Percentiles rank a stretch among this genome's conserved stretches.
phyloP scores from a whole-genome alignment of 108 stramenopile species.

The Cyclotella sp. region DNA sequence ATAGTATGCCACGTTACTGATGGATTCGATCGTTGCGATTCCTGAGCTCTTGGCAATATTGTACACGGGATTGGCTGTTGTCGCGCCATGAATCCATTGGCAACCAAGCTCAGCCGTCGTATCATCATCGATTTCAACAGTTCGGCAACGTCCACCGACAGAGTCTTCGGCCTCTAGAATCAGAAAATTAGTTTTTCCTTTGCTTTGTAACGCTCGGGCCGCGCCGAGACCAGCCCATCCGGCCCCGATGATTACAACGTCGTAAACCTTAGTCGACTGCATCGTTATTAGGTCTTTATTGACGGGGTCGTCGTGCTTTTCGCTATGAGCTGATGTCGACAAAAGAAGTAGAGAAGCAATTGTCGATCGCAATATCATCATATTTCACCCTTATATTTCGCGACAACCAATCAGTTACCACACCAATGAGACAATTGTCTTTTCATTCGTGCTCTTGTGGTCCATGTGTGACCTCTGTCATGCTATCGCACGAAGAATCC shows the following conservation, averaged over 20 bases:
- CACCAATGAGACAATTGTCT: too few relatives aligned
- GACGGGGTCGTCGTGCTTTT: too few relatives aligned
- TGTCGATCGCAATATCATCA: too few relatives aligned
- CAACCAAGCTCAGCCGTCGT: not conserved
- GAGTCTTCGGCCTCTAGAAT: not conserved
- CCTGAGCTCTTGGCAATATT: not conserved
- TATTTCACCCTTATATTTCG: too few relatives aligned
- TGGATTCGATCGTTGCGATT: not conserved
- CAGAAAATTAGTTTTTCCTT: not conserved
- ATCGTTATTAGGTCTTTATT: not conserved
- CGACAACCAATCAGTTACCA: too few relatives aligned
- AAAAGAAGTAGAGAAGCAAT: too few relatives aligned
- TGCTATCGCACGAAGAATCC: too few relatives aligned
- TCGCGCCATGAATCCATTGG: not conserved
- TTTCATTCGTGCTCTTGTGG: too few relatives aligned
- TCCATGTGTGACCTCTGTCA: too few relatives aligned
- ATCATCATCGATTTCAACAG: not conserved
- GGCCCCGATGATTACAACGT: not conserved
- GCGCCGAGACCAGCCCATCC: not conserved
- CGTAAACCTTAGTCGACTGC: not conserved
- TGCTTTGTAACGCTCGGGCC: not conserved
- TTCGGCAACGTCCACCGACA: not conserved
- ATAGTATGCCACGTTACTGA: not conserved
- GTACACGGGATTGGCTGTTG: not conserved
- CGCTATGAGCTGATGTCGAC: too few relatives aligned